These are phyloP conservation scores for Naumovozyma dairenensis DNA, from an alignment of 805 yeast species.

Conservation along the genomic window DNA sequence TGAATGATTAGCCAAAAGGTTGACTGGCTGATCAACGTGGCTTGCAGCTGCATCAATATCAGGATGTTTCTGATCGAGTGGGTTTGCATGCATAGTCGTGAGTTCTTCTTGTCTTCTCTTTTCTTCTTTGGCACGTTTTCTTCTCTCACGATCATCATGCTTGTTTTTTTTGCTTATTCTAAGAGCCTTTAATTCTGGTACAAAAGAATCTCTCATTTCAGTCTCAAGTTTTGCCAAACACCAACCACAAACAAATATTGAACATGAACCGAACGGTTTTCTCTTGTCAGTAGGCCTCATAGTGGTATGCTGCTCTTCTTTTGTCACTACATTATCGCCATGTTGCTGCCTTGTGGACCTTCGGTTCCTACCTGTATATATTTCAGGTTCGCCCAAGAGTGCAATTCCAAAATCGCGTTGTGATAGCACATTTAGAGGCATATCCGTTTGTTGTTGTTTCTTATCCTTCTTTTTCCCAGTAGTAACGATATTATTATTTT, in stretches of 20 bases:
- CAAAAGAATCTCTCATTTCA: conserved; percentile 16
- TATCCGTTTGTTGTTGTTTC: too few species aligned
- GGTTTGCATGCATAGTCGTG: background rate
- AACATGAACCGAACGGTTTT: conserved; percentile 12
- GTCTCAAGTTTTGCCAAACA: conserved; percentile 19
- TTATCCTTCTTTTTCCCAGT: conserved; percentile 5
- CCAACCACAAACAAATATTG: conserved; percentile 19
- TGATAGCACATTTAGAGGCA: conserved; percentile 1
- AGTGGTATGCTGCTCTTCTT: background rate
- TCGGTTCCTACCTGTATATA: conserved; percentile 7
- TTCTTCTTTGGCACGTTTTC: conserved; percentile 19
- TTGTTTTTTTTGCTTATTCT: conserved; percentile 19
- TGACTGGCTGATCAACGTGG: too few species aligned
- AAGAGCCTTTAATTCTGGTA: conserved; percentile 16
- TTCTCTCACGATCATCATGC: conserved; percentile 23
- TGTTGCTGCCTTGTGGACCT: conserved; percentile 13
- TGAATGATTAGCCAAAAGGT: too few species aligned
- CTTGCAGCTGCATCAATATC: too few species aligned
- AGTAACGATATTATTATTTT: conserved; percentile 5
- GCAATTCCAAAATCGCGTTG: conserved; percentile 16
- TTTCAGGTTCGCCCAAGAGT: conserved; percentile 9
- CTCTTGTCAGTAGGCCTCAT: conserved; percentile 22
- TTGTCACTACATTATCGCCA: conserved; percentile 1
- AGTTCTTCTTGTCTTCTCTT: conserved; percentile 6
- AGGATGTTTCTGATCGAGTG: too few species aligned